Evolutionary conservation across 345 rosid species (phyloP).

Genomic region (Luvunga scandens): DNA sequence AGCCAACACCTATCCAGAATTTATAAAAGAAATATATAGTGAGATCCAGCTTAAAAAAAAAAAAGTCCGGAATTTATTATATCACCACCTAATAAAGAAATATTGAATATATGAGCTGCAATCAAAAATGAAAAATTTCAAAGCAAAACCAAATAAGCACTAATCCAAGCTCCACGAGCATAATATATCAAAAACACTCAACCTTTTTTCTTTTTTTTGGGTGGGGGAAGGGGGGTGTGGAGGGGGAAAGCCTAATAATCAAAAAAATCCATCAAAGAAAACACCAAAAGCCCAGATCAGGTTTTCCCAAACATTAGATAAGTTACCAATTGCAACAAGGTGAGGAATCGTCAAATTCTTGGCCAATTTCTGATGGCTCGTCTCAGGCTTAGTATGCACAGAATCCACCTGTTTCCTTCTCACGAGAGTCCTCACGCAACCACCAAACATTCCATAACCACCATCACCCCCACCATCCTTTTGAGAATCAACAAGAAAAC

Average conservation of each 20-base stretch:
- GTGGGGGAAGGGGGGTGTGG: too few relatives aligned
- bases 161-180: neutral
- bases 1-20: constrained; percentile 72
- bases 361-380: constrained; percentile 53
- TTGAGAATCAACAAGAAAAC: constrained; percentile 47
- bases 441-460: constrained; percentile 41
- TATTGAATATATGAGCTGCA: neutral
- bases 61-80: too few relatives aligned
- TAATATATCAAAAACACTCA: neutral
- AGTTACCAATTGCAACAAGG: constrained; percentile 76
- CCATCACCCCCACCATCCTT: constrained; percentile 25
- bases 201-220: neutral
- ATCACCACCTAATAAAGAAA: neutral
- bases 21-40: neutral
- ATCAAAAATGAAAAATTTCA: neutral
- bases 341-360: constrained; percentile 69
- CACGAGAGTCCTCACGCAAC: constrained; percentile 45
- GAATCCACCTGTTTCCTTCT: constrained; percentile 91
- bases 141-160: neutral
- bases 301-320: neutral
- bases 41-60: neutral
- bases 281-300: constrained; percentile 6
- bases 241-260: too few relatives aligned
- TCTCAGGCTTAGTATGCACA: constrained; percentile 24
- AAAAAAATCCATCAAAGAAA: neutral